Percentiles rank a stretch among this genome's conserved stretches.
Evolutionary conservation across 176 grass and related monocot genomes (phyloP).

Genomic region (Lolium rigidum): DNA sequence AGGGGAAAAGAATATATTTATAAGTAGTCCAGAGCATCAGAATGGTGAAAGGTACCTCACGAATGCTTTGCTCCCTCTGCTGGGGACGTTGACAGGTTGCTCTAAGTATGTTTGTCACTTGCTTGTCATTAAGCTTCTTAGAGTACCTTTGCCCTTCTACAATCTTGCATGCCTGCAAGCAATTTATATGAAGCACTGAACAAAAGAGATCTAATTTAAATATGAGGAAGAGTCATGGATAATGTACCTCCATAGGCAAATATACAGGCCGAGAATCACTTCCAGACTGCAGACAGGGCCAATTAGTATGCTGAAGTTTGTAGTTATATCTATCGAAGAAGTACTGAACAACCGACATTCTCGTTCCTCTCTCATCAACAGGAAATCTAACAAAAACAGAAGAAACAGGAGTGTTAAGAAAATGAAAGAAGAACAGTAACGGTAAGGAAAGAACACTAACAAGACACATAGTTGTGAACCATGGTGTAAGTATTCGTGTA

Average conservation of each 20-base stretch:
- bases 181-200: slow-evolving; percentile 15
- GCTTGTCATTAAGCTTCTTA: slow-evolving; percentile 81
- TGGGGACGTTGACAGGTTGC: slow-evolving; percentile 77
- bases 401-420: not conserved
- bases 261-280: slow-evolving; percentile 69
- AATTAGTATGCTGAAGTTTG: slow-evolving; percentile 44
- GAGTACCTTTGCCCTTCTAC: slow-evolving; percentile 81
- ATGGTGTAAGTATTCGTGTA: not conserved
- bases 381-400: slow-evolving; percentile 60
- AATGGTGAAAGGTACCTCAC: slow-evolving; percentile 46
- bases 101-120: slow-evolving; percentile 71
- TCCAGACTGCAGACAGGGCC: slow-evolving; percentile 82
- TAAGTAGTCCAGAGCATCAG: slow-evolving; percentile 14
- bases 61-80: slow-evolving; percentile 71
- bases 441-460: not conserved
- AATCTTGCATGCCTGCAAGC: slow-evolving; percentile 72
- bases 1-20: not conserved
- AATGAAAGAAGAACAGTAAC: not conserved
- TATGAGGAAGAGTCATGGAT: slow-evolving; percentile 3
- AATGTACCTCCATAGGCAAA: slow-evolving; percentile 77
- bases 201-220: not conserved
- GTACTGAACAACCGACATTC: slow-evolving; percentile 66
- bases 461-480: not conserved
- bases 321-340: slow-evolving; percentile 65
- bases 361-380: slow-evolving; percentile 58